Evolutionary conservation across 1,284 basidiomycete species (phyloP), one percentile per base, ranked within the genome.

Genomic region (Porphyrellus sp.): DNA sequence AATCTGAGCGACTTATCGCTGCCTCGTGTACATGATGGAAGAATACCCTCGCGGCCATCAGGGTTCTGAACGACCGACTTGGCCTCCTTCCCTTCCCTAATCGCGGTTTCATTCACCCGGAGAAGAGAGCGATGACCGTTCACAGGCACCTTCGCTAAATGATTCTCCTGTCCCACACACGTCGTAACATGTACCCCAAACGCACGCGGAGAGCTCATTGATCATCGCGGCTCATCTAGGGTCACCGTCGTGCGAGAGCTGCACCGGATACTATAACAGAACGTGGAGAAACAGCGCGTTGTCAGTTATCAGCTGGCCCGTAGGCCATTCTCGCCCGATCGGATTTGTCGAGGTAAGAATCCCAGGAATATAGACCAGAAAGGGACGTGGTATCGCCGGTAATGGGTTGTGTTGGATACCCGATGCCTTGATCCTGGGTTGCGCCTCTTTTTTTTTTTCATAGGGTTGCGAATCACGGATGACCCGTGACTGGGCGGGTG

Each of bases 141-240:
- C 59, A 49, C 50, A 63, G 63, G 62, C 43, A 58, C 55, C 40
- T 60, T 66, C 52, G 43, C 13, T 25, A 41, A 49, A 28, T 5
- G 61, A 63, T 62, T 58, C 59, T 28, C 62, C 51, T 18, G 35
- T 57, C 53, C 48, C 53, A 61, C 52, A 60, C 49, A 52, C 23
- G 42, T 21, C 44, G 27, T 34, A 46, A 35, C 43, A n/a, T 21
- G 49, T 42, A 39, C 40, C 45, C 47, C 49, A 52, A 60, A 53
- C 23, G 44, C 27, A 53, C 23, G 44, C 27, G 49, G 62, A 53
- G 51, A 35, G 20, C 5, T 30, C 27, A 38, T 48, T 46, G 55
- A 61, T 54, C 42, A 20, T 46, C 28, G 8, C 20, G 24, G 18
- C 38, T 25, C 28, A 31, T 49, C 25, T n/a, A 53, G 56, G 59